A percentile compares a stretch with the other conserved stretches of the same genome.
phyloP scores from a whole-genome alignment of 768 basidiomycete genomes.

The Trametes cinnabarina region DNA sequence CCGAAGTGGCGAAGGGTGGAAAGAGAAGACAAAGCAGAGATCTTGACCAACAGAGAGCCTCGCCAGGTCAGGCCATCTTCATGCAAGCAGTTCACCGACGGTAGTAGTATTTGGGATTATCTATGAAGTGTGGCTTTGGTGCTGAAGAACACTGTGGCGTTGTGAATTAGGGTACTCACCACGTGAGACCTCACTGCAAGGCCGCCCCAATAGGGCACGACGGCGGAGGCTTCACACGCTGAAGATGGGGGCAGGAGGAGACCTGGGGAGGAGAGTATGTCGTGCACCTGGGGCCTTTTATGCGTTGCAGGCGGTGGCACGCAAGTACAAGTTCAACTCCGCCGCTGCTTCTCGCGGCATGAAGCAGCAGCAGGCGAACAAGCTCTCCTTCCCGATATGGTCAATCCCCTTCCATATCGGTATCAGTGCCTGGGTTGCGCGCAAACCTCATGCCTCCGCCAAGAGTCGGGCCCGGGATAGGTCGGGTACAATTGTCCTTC shows the following conservation, averaged over 20 bases:
- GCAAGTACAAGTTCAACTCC: constrained; percentile 8
- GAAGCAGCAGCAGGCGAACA: not conserved
- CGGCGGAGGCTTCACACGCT: not conserved
- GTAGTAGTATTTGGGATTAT: not conserved
- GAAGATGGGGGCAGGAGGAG: not conserved
- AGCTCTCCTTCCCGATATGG: not conserved
- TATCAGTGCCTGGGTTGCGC: not conserved
- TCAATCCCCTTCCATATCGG: not conserved
- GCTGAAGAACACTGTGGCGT: not conserved
- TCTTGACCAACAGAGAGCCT: not conserved
- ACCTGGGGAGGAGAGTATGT: constrained; percentile 1
- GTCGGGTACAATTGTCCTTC: too few relatives aligned
- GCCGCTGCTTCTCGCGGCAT: constrained; percentile 10
- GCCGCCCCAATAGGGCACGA: not conserved
- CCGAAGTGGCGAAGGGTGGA: not conserved
- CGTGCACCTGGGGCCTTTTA: constrained; percentile 1
- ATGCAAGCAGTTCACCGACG: not conserved
- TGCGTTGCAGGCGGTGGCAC: not conserved
- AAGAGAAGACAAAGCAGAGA: not conserved
- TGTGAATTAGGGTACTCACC: not conserved
- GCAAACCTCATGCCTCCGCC: not conserved
- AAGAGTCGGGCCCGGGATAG: too few relatives aligned
- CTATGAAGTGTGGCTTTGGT: not conserved
- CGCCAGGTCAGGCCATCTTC: not conserved
- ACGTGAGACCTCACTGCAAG: not conserved